These are phyloP conservation scores for Acanthamoeba triangularis DNA, from an alignment of 208 protist genomes.

Conservation along the genomic window DNA sequence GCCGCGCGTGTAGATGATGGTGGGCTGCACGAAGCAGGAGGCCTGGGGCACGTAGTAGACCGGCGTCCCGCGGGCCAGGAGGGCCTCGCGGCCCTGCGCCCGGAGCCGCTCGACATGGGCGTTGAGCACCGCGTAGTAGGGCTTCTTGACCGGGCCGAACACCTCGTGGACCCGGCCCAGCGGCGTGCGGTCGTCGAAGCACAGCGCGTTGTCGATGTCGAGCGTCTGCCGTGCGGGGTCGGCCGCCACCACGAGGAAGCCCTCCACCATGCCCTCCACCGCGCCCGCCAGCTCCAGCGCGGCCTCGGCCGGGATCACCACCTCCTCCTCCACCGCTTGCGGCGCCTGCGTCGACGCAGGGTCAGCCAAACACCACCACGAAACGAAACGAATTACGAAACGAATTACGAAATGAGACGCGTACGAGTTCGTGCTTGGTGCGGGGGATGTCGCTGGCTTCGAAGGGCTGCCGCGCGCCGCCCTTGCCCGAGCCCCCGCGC, in stretches of 20 bases:
- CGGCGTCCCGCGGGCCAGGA: background rate
- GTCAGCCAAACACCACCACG: background rate
- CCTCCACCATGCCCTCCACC: conserved; percentile 33
- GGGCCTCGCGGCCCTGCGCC: background rate
- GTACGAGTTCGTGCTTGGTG: conserved; percentile 50
- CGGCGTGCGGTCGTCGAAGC: conserved; percentile 26
- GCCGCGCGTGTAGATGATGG: conserved; percentile 19
- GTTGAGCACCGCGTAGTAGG: conserved; percentile 20
- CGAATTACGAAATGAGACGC: background rate
- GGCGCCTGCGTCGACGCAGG: background rate
- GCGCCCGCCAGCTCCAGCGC: background rate
- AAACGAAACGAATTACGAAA: background rate
- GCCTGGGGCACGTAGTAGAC: background rate
- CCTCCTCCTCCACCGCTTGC: background rate
- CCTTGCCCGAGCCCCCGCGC: background rate
- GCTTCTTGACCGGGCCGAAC: conserved; percentile 48
- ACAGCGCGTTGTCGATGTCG: conserved; percentile 61
- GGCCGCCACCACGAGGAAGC: conserved; percentile 39
- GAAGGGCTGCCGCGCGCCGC: background rate
- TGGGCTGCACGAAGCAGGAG: background rate
- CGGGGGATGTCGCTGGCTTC: conserved; percentile 13
- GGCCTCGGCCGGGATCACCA: conserved; percentile 16
- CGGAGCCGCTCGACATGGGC: background rate
- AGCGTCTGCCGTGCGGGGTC: background rate
- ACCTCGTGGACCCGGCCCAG: conserved; percentile 50